Percentiles rank a stretch among this genome's conserved stretches.
Evolutionary conservation across 345 rosid genomes (phyloP).

Genomic region (Linum tenue): DNA sequence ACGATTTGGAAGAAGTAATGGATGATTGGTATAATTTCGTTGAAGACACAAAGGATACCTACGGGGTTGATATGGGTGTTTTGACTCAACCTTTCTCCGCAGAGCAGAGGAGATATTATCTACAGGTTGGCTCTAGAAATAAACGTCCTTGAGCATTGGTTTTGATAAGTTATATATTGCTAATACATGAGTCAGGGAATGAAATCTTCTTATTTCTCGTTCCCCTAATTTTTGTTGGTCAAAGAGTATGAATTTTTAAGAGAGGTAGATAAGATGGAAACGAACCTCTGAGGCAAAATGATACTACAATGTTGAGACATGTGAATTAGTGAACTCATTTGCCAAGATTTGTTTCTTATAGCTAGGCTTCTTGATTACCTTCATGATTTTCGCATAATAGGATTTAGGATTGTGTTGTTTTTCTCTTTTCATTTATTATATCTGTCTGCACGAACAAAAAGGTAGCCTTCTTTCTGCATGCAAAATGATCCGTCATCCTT

Average conservation of each 20-base stretch:
- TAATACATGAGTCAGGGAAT: not conserved
- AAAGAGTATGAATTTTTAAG: no score
- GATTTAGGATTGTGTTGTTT: not conserved
- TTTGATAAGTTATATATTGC: not conserved
- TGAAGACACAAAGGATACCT: constrained; percentile 48
- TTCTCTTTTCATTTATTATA: not conserved
- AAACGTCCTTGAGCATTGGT: not conserved
- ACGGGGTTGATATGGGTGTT: constrained; percentile 82
- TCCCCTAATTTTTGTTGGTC: not conserved
- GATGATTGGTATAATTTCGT: constrained; percentile 74
- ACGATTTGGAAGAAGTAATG: constrained; percentile 66
- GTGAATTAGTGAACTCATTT: no score
- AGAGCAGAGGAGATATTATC: constrained; percentile 82
- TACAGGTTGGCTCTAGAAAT: constrained; percentile 42
- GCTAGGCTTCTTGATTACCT: no score
- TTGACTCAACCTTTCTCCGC: constrained; percentile 58
- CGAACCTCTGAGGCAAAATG: no score
- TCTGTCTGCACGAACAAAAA: constrained; percentile 2
- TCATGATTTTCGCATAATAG: no score
- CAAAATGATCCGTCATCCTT: not conserved
- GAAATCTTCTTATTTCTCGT: not conserved
- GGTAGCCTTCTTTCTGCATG: not conserved
- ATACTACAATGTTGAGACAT: no score
- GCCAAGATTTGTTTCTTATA: no score
- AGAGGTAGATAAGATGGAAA: no score